These are phyloP conservation scores for Fraxinus latifolia DNA, from an alignment of 305 asterid species.

Conservation along the genomic window DNA sequence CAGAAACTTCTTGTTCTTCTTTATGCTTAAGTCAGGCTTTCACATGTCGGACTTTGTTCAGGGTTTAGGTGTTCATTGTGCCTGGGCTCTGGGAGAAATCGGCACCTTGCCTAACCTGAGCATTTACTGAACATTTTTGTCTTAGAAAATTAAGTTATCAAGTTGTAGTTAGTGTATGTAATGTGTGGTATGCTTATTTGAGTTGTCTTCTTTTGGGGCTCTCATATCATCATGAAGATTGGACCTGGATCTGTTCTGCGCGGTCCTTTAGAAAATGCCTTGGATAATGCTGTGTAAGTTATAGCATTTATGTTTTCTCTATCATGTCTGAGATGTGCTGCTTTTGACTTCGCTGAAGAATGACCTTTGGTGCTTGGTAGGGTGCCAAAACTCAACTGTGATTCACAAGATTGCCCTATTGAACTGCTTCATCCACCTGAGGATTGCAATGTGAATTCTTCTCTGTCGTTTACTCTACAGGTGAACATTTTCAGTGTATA, in stretches of 20 bases:
- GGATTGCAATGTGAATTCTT: constrained; percentile 97
- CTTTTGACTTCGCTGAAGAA: constrained; percentile 16
- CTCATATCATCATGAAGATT: constrained; percentile 50
- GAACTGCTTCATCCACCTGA: constrained; percentile 97
- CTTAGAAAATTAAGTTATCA: not conserved
- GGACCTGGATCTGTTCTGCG: constrained; percentile 94
- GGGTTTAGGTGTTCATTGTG: constrained; percentile 10
- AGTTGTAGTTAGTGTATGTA: constrained; percentile 4
- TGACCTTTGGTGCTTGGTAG: constrained; percentile 41
- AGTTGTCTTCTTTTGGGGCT: constrained; percentile 18
- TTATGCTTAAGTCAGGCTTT: not conserved
- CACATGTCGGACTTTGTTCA: not conserved
- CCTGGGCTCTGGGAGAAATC: not conserved
- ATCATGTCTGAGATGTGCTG: constrained; percentile 3
- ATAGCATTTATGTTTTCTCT: constrained; percentile 18
- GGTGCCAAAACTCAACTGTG: constrained; percentile 75
- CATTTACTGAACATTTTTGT: constrained; percentile 3
- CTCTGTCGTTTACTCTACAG: constrained; percentile 95
- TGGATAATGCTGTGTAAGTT: constrained; percentile 81
- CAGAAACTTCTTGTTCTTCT: not conserved
- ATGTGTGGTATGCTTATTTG: constrained; percentile 10
- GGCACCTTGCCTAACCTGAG: not conserved
- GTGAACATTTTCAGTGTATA: constrained; percentile 38
- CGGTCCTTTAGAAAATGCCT: constrained; percentile 77
- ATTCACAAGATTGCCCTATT: constrained; percentile 63